phyloP scores from a whole-genome alignment of 352 stramenopile genomes.

The Phytophthora sojae region DNA sequence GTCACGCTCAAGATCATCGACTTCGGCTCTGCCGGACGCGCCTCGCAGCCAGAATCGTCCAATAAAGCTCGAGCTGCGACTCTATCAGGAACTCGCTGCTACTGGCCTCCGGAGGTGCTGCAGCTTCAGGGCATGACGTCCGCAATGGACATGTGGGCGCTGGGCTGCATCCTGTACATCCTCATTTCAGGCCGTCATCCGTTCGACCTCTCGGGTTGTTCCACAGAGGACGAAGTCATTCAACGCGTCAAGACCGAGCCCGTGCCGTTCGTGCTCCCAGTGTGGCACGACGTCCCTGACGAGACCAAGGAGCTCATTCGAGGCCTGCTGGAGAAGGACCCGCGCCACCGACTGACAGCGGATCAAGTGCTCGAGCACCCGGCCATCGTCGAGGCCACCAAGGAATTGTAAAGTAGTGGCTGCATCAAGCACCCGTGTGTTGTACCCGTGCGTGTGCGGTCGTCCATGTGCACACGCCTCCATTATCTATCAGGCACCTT shows the following conservation, averaged over 20 bases:
- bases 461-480: slow-evolving; percentile 10
- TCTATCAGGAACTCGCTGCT: slow-evolving; percentile 84
- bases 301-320: slow-evolving; percentile 74
- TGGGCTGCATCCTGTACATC: slow-evolving; percentile 91
- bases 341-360: slow-evolving; percentile 51
- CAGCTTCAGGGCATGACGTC: slow-evolving; percentile 57
- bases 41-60: slow-evolving; percentile 21
- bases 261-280: slow-evolving; percentile 63
- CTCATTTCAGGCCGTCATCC: slow-evolving; percentile 85
- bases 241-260: slow-evolving; percentile 57
- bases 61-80: slow-evolving; percentile 32
- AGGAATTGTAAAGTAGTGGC: slow-evolving; percentile 33
- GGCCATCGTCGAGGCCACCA: slow-evolving; percentile 35
- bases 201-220: slow-evolving; percentile 86
- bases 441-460: slow-evolving; percentile 9
- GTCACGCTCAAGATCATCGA: slow-evolving; percentile 88
- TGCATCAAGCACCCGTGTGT: slow-evolving; percentile 10
- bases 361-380: slow-evolving; percentile 60
- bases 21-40: slow-evolving; percentile 78
- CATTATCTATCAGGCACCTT: slow-evolving; percentile 31
- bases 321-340: slow-evolving; percentile 81
- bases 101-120: slow-evolving; percentile 87
- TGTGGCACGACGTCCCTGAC: slow-evolving; percentile 58
- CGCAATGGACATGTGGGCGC: slow-evolving; percentile 90
- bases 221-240: slow-evolving; percentile 81